Evolutionary conservation across 2,329 filamentous ascomycete genomes (phyloP).

Genomic region (Xylaria sp.): DNA sequence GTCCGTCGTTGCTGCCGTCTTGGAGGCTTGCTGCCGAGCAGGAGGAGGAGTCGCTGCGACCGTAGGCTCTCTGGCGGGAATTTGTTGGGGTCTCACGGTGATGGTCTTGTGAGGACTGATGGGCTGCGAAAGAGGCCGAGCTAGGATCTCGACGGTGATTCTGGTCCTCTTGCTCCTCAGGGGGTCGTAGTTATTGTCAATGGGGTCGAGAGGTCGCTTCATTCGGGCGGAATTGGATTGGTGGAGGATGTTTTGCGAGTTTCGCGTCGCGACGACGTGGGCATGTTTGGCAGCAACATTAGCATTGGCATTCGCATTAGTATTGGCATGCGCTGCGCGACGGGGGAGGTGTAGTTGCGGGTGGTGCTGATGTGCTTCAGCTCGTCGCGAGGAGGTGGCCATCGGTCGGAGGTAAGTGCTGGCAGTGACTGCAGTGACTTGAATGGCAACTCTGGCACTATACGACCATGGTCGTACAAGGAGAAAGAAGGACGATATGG

Average conservation of each 20-base stretch:
- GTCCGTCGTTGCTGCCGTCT: conserved; percentile 31
- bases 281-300: conserved; percentile 25
- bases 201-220: conserved; percentile 52
- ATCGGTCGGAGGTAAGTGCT: conserved; percentile 21
- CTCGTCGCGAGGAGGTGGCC: conserved; percentile 34
- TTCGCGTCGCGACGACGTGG: conserved; percentile 30
- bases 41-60: conserved; percentile 31
- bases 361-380: conserved; percentile 30
- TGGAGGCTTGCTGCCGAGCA: conserved; percentile 23
- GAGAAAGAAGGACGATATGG: not conserved
- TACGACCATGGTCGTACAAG: not conserved
- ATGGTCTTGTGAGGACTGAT: conserved; percentile 32
- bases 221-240: conserved; percentile 43
- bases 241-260: conserved; percentile 36
- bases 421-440: conserved; percentile 15
- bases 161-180: conserved; percentile 52
- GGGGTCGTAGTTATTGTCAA: conserved; percentile 49
- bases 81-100: conserved; percentile 30
- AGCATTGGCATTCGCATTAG: conserved; percentile 8
- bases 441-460: conserved; percentile 4
- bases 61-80: conserved; percentile 16
- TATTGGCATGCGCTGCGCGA: conserved; percentile 11
- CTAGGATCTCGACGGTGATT: conserved; percentile 57
- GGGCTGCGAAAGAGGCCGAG: conserved; percentile 33
- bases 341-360: not conserved